Evolutionary conservation across 2,329 filamentous ascomycete genomes (phyloP), one percentile per base, ranked within the genome.

Genomic region (Fusarium sp.): DNA sequence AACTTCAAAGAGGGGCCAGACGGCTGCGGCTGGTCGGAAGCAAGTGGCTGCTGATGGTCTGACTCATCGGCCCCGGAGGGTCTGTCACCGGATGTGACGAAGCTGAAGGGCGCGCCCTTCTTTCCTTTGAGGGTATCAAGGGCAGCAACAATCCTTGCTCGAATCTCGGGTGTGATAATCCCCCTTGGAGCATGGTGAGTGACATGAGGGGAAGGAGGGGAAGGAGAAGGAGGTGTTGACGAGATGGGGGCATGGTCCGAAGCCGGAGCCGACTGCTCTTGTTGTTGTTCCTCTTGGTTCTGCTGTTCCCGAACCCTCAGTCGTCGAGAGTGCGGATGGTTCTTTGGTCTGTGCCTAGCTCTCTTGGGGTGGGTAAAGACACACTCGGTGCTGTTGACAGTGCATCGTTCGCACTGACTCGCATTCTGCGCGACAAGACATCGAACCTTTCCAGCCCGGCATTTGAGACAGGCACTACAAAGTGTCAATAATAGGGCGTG

Each of bases 91-190:
- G 61, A 68, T 9, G 60, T 64, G 51, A 66, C 51, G 34, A 69
- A 66, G 34, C 66, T 69, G 22, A 69, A 69, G 5, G 59, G 59
- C 11, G 66, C 60, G 1, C 66, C 66, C 39, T 59, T 55, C 39
- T 64, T 67, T 3, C 63, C 58, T 20, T 64, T 67, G 9, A 69
- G 57, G 13, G 63, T 64, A 20, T 59, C 56, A 6, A 63, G 43
- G 11, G 60, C 53, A 11, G 60, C 54, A 22, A 58, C 38, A 13
- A 58, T 63, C 44, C 49, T 54, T 7, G 60, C 49, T 45, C 54
- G 50, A 18, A 54, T 53, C 17, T 63, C 48, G 31, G 48, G 26
- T 31, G 54, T 58, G 18, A 63, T 58, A 15, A 55, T 38, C 5
- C 36, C 22, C 28, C 42, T 49, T 7, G 48, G 50, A 44, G 24